phyloP scores from a whole-genome alignment of 805 yeast species.

The Kockiozyma suomiensis region DNA sequence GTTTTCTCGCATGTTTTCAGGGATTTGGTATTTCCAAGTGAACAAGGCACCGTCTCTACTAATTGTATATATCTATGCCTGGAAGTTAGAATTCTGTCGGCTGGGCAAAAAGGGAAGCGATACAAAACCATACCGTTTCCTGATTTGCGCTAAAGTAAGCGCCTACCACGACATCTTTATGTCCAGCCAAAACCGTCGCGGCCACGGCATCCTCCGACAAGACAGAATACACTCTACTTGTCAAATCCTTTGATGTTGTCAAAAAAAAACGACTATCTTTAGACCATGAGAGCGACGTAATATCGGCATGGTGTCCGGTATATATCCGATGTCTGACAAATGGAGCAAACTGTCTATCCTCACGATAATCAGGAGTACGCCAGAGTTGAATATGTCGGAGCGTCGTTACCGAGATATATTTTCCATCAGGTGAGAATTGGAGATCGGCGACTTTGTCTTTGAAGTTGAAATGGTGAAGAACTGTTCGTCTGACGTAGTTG shows the following conservation, averaged over 20 bases:
- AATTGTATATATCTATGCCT: constrained; percentile 72
- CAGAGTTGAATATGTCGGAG: constrained; percentile 87
- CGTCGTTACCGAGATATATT: constrained; percentile 79
- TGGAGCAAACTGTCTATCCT: constrained; percentile 93
- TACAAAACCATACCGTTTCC: constrained; percentile 52
- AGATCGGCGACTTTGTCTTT: constrained; percentile 73
- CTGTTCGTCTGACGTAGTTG: constrained; percentile 79
- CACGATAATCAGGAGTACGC: constrained; percentile 74
- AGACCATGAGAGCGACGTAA: constrained; percentile 83
- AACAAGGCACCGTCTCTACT: constrained; percentile 95
- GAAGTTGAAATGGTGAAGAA: constrained; percentile 91
- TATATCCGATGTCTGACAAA: constrained; percentile 87
- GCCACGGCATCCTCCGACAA: constrained; percentile 70
- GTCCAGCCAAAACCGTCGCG: constrained; percentile 87
- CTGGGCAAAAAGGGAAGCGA: neutral
- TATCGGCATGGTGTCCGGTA: constrained; percentile 89
- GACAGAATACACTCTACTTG: constrained; percentile 81
- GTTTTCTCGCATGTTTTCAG: constrained; percentile 50
- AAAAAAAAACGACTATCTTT: constrained; percentile 84
- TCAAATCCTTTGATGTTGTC: constrained; percentile 85
- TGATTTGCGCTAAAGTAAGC: constrained; percentile 89
- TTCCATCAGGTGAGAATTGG: constrained; percentile 87
- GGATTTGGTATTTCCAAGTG: constrained; percentile 81
- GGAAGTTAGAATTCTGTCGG: neutral
- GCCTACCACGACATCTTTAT: constrained; percentile 80